Conservation (phyloP, 805 yeast species). For the Lachancea sp. region DNA sequence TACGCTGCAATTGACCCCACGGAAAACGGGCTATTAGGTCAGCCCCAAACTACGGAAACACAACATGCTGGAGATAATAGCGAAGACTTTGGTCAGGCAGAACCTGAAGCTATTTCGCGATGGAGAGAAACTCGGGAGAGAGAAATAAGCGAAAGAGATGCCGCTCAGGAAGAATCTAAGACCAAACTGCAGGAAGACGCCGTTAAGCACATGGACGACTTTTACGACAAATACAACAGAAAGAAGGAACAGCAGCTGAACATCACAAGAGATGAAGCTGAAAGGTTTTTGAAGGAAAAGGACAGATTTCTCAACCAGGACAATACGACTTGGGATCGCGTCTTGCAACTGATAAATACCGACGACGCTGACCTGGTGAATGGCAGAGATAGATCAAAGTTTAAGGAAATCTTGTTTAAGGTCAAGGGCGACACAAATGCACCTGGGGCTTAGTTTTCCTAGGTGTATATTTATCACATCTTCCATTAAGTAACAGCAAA, state of each 20-base stretch:
- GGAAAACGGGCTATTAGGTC: constrained; percentile 37
- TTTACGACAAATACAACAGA: constrained; percentile 82
- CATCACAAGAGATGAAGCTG: constrained; percentile 60
- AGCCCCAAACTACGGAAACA: too few relatives aligned
- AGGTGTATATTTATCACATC: background rate
- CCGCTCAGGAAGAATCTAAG: constrained; percentile 55
- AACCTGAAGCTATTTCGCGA: constrained; percentile 52
- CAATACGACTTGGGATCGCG: constrained; percentile 71
- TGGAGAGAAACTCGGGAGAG: constrained; percentile 80
- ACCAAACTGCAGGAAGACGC: constrained; percentile 69
- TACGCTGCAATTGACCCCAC: constrained; percentile 25
- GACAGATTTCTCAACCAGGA: constrained; percentile 77
- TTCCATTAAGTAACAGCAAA: background rate
- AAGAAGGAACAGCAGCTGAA: constrained; percentile 69
- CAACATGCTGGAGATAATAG: too few relatives aligned
- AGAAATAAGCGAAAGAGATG: constrained; percentile 77
- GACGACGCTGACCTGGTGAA: constrained; percentile 40
- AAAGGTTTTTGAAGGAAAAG: constrained; percentile 62
- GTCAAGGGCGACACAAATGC: constrained; percentile 64
- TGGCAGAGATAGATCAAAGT: constrained; percentile 61
- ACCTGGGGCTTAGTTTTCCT: constrained; percentile 54
- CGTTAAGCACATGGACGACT: constrained; percentile 76
- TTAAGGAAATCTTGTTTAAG: constrained; percentile 56
- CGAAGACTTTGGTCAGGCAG: background rate
- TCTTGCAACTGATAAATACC: constrained; percentile 41